Percentiles rank a stretch among this genome's conserved stretches.
phyloP scores from a whole-genome alignment of 208 protist genomes.

The Trypanosoma boissoni region DNA sequence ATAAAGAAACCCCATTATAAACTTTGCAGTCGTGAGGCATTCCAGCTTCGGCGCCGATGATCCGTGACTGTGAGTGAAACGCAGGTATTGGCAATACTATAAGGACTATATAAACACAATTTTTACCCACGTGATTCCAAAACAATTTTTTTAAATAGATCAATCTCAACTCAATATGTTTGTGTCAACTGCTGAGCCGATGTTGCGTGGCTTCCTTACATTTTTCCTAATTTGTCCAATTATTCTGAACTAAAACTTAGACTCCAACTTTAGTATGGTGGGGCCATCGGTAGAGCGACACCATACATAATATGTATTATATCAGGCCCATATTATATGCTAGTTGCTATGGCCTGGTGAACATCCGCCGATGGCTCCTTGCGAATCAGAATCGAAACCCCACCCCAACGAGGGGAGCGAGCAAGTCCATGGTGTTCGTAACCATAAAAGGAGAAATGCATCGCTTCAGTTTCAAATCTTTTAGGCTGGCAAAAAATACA shows the following conservation, averaged over 20 bases:
- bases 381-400: constrained; percentile 7
- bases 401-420: constrained; percentile 7
- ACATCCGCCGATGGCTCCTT: not conserved
- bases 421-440: constrained; percentile 14
- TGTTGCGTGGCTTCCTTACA: not conserved
- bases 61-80: too few relatives aligned
- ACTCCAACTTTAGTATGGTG: constrained; percentile 10
- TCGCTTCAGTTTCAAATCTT: not conserved
- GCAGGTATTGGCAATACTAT: too few relatives aligned
- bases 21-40: too few relatives aligned
- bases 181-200: not conserved
- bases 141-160: not conserved
- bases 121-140: too few relatives aligned
- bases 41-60: too few relatives aligned
- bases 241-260: not conserved
- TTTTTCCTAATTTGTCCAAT: not conserved
- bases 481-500: constrained; percentile 10
- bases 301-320: not conserved
- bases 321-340: not conserved
- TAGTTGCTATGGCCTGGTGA: not conserved
- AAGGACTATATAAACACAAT: too few relatives aligned
- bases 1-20: too few relatives aligned
- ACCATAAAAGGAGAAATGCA: constrained; percentile 8
- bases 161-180: not conserved
- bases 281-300: not conserved